These are phyloP conservation scores for Collybiopsis luxurians DNA, from an alignment of 768 basidiomycete species.

Conservation along the genomic window DNA sequence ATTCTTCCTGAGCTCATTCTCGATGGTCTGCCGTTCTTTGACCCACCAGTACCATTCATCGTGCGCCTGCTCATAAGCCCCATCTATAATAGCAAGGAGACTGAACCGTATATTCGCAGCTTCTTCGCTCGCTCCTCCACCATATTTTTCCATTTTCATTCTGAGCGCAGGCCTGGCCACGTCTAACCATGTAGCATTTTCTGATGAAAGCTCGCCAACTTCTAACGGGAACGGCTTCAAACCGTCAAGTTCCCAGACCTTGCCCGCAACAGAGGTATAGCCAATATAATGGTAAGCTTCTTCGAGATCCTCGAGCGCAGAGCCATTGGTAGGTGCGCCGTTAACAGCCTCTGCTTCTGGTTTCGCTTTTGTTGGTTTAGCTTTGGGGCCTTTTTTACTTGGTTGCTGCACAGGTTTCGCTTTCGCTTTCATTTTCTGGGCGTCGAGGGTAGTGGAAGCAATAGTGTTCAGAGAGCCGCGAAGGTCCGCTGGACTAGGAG, in stretches of 20 bases:
- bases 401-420: slow-evolving; percentile 8
- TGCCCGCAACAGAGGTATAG: slow-evolving; percentile 58
- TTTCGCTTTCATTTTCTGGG: slow-evolving; percentile 18
- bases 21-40: slow-evolving; percentile 41
- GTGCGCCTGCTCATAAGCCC: slow-evolving; percentile 41
- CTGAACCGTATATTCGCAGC: slow-evolving; percentile 52
- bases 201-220: slow-evolving; percentile 50
- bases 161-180: slow-evolving; percentile 57
- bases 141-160: slow-evolving; percentile 60
- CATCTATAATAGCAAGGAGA: slow-evolving; percentile 59
- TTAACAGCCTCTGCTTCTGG: slow-evolving; percentile 21
- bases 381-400: slow-evolving; percentile 14
- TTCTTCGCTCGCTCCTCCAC: slow-evolving; percentile 39
- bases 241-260: slow-evolving; percentile 73
- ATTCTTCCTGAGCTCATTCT: slow-evolving; percentile 36
- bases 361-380: slow-evolving; percentile 1
- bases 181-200: slow-evolving; percentile 47
- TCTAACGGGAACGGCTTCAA: slow-evolving; percentile 61
- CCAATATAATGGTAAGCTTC: slow-evolving; percentile 66
- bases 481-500: slow-evolving; percentile 51
- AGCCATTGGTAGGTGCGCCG: slow-evolving; percentile 15
- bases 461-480: slow-evolving; percentile 49
- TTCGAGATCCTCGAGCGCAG: slow-evolving; percentile 24
- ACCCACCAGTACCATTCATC: slow-evolving; percentile 55
- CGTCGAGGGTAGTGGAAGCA: slow-evolving; percentile 42